phyloP scores from a whole-genome alignment of 371 early-diverging fungal species.

The Saksenaea oblongispora region DNA sequence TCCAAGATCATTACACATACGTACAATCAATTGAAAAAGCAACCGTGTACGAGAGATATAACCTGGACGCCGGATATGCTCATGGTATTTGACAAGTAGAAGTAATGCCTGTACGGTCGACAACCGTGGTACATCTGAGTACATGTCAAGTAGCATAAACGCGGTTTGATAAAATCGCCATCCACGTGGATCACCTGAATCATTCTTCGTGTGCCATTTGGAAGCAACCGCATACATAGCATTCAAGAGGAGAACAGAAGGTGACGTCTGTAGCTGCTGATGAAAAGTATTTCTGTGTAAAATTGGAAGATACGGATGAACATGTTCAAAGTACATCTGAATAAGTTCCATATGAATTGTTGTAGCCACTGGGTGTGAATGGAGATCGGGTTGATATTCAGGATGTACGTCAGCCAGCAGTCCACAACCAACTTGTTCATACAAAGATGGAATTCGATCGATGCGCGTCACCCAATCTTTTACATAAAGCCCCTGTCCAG shows the following conservation, averaged over 20 bases:
- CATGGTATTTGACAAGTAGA: constrained; percentile 36
- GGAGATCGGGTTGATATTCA: neutral
- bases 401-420: neutral
- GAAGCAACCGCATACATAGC: constrained; percentile 37
- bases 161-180: constrained; percentile 31
- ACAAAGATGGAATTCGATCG: constrained; percentile 13
- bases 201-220: constrained; percentile 19
- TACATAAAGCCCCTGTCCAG: constrained; percentile 29
- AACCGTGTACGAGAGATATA: constrained; percentile 30
- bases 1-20: constrained; percentile 33
- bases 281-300: constrained; percentile 53
- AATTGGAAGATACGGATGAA: constrained; percentile 69
- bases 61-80: constrained; percentile 33
- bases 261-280: constrained; percentile 11
- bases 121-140: constrained; percentile 16
- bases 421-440: neutral
- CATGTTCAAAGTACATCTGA: constrained; percentile 63
- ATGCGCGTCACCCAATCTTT: constrained; percentile 21
- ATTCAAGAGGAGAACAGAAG: constrained; percentile 19
- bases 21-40: constrained; percentile 28
- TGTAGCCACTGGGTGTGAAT: neutral
- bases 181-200: constrained; percentile 25
- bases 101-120: constrained; percentile 33
- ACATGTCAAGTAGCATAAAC: constrained; percentile 20
- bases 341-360: constrained; percentile 22